Evolutionary conservation across 163 green algal species (phyloP), one percentile per base, ranked within the genome.

Genomic region (Coccomyxa subellipsoidea): DNA sequence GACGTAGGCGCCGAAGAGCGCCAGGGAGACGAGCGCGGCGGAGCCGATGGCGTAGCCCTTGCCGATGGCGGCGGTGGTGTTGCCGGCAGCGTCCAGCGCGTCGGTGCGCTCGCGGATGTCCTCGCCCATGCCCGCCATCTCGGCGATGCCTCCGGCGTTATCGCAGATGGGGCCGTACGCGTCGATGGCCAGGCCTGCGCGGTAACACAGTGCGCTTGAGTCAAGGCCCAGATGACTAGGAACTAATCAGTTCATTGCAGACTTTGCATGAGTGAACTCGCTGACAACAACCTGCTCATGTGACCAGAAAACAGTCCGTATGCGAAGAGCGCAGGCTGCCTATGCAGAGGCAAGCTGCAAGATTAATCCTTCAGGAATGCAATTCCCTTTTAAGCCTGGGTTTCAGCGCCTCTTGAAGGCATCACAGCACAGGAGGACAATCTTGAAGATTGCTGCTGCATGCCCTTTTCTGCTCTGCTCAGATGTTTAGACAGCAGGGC

Each of bases 31-130:
- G 7, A 99, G 93, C 0, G 96, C 96, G 76, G 97, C 97, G 10
- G 97, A 99, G 81, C 96, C 97, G 81, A 99, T 99, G 83, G 97
- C 97, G 87, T 99, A 99, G 85, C 97, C 97, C 93, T 99, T 99
- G 84, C 97, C 97, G 84, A 99, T 99, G 88, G 97, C 97, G 84
- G 97, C 97, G 54, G 97, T 99, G 84, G 97, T 99, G 94, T 99
- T 99, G 85, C 97, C 97, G 36, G 96, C 97, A 77, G 97, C 94
- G 84, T 99, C 93, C 54, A 97, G 89, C 2, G 89, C 89, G 84
- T 99, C 96, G 21, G 96, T 99, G 86, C 94, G 92, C 90, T 99
- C 96, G 80, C 96, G 95, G 84, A 99, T 98, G 85, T 98, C 94
- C 86, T 98, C 94, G 71, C 95, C 95, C 93, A 99, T 98, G 86